Conservation (phyloP, 106 monocot genomes). For the Agapanthus africanus region DNA sequence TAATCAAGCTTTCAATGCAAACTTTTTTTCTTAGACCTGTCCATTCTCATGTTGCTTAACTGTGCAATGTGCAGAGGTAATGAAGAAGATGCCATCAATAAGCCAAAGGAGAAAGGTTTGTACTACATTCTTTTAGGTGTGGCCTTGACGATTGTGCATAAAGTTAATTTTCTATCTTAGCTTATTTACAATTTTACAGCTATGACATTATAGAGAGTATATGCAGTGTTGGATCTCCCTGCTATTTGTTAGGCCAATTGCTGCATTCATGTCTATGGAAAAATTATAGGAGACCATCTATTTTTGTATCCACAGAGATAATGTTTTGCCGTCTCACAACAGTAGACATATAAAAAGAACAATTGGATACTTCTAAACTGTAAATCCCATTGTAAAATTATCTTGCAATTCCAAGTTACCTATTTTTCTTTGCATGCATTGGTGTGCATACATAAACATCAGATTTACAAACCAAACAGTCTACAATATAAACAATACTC, state of each 20-base stretch:
- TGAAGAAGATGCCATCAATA: conserved; percentile 5
- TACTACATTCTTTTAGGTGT: conserved; percentile 1
- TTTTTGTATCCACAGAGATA: no score
- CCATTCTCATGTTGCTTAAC: neutral
- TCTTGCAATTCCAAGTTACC: no score
- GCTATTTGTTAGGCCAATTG: neutral
- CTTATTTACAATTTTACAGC: neutral
- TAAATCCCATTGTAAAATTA: no score
- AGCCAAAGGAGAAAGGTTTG: conserved; percentile 12
- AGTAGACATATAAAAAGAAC: neutral
- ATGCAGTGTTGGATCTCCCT: neutral
- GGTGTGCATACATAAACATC: neutral
- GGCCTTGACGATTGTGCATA: neutral
- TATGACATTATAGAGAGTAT: neutral
- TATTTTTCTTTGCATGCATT: no score
- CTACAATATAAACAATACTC: neutral
- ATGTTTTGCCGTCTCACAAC: neutral
- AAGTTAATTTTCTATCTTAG: neutral
- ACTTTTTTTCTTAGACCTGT: neutral
- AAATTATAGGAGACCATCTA: no score
- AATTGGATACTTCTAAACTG: no score
- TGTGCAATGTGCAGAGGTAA: conserved; percentile 8
- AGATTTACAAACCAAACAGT: neutral
- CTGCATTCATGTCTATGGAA: no score
- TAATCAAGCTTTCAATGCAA: neutral